These are phyloP conservation scores for Gossypium gossypioides DNA, from an alignment of 441 rosid species.

Conservation along the genomic window DNA sequence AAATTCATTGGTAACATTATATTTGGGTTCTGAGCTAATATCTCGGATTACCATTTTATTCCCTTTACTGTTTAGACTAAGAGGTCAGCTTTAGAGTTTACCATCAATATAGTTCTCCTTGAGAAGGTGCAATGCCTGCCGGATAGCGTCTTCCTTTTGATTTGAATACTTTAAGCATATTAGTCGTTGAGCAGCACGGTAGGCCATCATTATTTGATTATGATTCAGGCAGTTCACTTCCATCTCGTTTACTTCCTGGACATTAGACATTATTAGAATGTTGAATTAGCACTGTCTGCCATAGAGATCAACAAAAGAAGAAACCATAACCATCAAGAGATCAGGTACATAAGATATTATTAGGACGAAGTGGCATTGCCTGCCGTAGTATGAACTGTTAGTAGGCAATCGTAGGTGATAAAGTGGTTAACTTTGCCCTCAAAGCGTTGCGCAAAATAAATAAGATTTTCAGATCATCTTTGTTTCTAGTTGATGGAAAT, in stretches of 20 bases:
- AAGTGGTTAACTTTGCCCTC: neutral
- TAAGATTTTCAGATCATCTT: neutral
- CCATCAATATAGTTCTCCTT: slow-evolving; percentile 44
- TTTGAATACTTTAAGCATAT: slow-evolving; percentile 64
- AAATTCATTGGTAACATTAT: neutral
- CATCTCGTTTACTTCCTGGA: slow-evolving; percentile 61
- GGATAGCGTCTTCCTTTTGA: slow-evolving; percentile 56
- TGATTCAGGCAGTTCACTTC: slow-evolving; percentile 48
- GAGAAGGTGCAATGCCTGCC: slow-evolving; percentile 59
- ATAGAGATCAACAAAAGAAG: neutral
- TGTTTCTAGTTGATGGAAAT: neutral
- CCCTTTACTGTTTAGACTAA: neutral
- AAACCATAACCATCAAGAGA: neutral
- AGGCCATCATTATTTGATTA: slow-evolving; percentile 36
- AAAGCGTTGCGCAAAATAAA: neutral
- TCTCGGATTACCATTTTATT: neutral
- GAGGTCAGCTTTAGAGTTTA: slow-evolving; percentile 20
- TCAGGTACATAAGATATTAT: neutral
- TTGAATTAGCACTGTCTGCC: neutral
- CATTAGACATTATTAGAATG: neutral
- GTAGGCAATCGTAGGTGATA: neutral
- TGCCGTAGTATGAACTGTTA: neutral
- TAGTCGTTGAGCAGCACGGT: slow-evolving; percentile 53
- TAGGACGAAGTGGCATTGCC: neutral
- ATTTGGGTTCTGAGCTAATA: neutral